Conservation (phyloP, 768 basidiomycete genomes). For the Neoboletus brunneissimus region DNA sequence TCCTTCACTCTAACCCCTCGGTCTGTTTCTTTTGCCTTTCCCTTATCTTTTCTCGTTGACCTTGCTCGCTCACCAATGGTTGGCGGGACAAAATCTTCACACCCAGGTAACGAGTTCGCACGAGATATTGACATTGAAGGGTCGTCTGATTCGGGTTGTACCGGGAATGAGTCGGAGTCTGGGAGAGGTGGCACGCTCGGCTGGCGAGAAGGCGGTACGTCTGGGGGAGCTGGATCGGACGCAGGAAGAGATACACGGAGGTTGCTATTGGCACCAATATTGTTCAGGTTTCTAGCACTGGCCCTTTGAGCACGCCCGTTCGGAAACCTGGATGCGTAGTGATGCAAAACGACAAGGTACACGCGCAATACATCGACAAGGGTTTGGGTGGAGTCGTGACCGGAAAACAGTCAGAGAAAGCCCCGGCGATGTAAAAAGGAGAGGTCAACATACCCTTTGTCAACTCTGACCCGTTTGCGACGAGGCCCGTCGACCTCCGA, state of each 20-base stretch:
- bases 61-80: slow-evolving; percentile 27
- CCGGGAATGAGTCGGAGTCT: slow-evolving; percentile 51
- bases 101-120: slow-evolving; percentile 50
- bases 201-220: slow-evolving; percentile 37
- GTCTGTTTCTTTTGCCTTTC: slow-evolving; percentile 46
- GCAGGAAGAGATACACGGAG: slow-evolving; percentile 21
- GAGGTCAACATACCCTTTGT: slow-evolving; percentile 61
- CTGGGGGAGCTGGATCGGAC: slow-evolving; percentile 41
- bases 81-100: slow-evolving; percentile 25
- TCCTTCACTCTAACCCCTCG: slow-evolving; percentile 42
- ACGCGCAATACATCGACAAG: slow-evolving; percentile 24
- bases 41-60: slow-evolving; percentile 40
- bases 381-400: slow-evolving; percentile 26
- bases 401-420: slow-evolving; percentile 24
- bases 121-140: slow-evolving; percentile 53
- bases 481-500: slow-evolving; percentile 59
- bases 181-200: slow-evolving; percentile 40
- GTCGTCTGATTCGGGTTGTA: slow-evolving; percentile 59
- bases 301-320: slow-evolving; percentile 72
- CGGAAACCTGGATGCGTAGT: slow-evolving; percentile 41
- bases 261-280: slow-evolving; percentile 36
- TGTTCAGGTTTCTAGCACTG: slow-evolving; percentile 63
- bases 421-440: slow-evolving; percentile 22
- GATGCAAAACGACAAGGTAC: slow-evolving; percentile 12
- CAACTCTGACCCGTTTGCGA: slow-evolving; percentile 69